Base-by-base conservation (phyloP, 139 green algal species). In the Chlorella ohadii region DNA sequence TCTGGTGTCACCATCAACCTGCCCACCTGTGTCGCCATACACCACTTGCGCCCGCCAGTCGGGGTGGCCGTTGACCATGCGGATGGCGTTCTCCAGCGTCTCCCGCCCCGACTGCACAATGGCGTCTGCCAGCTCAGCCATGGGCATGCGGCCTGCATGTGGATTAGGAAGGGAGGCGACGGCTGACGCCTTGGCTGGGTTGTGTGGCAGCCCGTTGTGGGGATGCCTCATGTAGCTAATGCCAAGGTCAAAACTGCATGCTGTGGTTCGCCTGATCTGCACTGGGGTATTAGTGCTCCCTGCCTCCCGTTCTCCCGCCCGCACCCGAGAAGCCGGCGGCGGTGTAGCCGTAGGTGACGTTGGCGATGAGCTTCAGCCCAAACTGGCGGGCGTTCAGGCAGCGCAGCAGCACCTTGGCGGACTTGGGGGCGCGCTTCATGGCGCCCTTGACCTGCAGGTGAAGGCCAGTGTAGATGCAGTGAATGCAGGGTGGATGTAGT, bases 321-420 rank as follows among this genome's bases (percentile, higher is more conserved):
- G 20, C 36, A 75, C 91, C 92, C 11, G 85, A 94, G 84, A 98
- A 98, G 44, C 93, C 93, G 7, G 93, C 93, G 11, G 93, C 87
- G 17, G 93, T 90, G 84, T 96, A 96, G 61, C 95, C 95, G 85
- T 98, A 98, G 0, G 93, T 98, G 57, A 99, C 97, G 87, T 99
- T 99, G 72, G 97, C 93, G 70, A 99, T 98, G 70, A 99, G 92
- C 90, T 99, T 99, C 65, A 99, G 91, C 7, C 89, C 94, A 86
- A 99, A 97, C 92, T 99, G 97, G 6, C 96, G 91, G 13, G 97
- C 95, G 84, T 99, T 99, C 22, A 99, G 89, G 56, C 92, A 89
- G 34, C 96, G 93, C 71, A 95, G 92, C 75, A 98, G 92, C 82
- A 97, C 91, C 86, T 91, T 91, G 70, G 92, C 91, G 4, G 65